phyloP scores from a whole-genome alignment of 495 filamentous ascomycete species.

The Aspergillus carlsbadensis region DNA sequence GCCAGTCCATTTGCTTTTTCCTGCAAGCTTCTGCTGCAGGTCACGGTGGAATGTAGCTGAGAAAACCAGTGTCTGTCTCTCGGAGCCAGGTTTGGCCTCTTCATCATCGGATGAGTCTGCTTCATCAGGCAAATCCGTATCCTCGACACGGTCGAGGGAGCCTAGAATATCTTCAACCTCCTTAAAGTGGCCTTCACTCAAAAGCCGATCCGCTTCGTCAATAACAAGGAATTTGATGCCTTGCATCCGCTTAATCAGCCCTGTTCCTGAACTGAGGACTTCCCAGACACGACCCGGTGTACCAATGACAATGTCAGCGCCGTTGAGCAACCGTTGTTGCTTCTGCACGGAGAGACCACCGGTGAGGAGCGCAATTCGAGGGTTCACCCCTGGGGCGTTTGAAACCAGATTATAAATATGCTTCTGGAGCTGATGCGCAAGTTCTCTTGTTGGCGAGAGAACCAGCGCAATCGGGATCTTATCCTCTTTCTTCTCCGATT shows the following conservation, averaged over 20 bases:
- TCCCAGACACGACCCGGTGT: conserved; percentile 96
- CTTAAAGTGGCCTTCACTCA: conserved; percentile 93
- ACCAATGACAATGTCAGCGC: conserved; percentile 83
- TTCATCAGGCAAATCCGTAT: conserved; percentile 33
- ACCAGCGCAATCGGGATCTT: conserved; percentile 73
- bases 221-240: conserved; percentile 79
- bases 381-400: conserved; percentile 53
- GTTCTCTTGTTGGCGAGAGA: conserved; percentile 85
- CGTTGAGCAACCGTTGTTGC: conserved; percentile 73
- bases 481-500: conserved; percentile 23
- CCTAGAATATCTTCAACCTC: conserved; percentile 84
- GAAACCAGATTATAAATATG: conserved; percentile 74
- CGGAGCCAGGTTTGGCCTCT: conserved; percentile 16
- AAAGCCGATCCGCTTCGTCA: conserved; percentile 89
- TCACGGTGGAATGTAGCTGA: conserved; percentile 93
- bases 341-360: conserved; percentile 91
- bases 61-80: conserved; percentile 91
- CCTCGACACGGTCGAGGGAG: conserved; percentile 61
- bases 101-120: conserved; percentile 31
- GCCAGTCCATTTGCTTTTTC: conserved; percentile 57
- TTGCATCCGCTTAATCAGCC: conserved; percentile 61
- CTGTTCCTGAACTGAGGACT: conserved; percentile 69
- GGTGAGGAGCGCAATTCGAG: conserved; percentile 77
- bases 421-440: conserved; percentile 83
- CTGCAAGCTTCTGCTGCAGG: conserved; percentile 84